These are phyloP conservation scores for Candida gorgasii DNA, from an alignment of 805 yeast genomes.

Conservation along the genomic window DNA sequence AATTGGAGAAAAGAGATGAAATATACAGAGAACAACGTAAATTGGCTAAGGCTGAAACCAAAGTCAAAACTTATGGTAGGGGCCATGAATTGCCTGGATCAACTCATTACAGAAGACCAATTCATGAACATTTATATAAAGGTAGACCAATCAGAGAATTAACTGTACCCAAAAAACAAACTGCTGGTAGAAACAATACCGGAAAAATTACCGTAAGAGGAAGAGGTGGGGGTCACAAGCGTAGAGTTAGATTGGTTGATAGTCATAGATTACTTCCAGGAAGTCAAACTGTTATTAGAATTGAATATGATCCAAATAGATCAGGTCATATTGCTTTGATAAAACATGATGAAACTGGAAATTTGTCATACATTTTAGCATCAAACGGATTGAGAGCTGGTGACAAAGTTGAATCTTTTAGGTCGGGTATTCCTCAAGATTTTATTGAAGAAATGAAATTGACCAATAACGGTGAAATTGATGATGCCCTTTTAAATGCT, in stretches of 20 bases:
- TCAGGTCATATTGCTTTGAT: conserved; percentile 89
- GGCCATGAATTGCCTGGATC: conserved; percentile 75
- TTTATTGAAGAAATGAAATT: conserved; percentile 69
- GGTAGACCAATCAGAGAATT: conserved; percentile 79
- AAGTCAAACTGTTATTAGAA: conserved; percentile 75
- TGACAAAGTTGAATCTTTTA: conserved; percentile 84
- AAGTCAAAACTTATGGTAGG: conserved; percentile 74
- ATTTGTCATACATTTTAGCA: conserved; percentile 80
- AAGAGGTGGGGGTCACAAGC: conserved; percentile 95
- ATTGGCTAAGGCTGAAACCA: conserved; percentile 67
- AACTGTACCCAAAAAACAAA: conserved; percentile 68
- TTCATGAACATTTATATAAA: conserved; percentile 82
- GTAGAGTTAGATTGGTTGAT: conserved; percentile 83
- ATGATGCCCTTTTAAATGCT: conserved; percentile 86
- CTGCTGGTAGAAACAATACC: conserved; percentile 85
- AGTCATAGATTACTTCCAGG: conserved; percentile 68
- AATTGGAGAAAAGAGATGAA: conserved; percentile 77
- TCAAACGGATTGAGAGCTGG: conserved; percentile 93
- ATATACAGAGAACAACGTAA: conserved; percentile 70
- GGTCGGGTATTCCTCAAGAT: conserved; percentile 81
- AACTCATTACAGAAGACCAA: conserved; percentile 85
- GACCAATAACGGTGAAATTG: conserved; percentile 72
- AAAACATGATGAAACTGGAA: conserved; percentile 60
- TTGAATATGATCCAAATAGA: conserved; percentile 95
- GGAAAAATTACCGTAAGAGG: conserved; percentile 92